Evolutionary conservation across 495 filamentous ascomycete species (phyloP).

Genomic region (Penicillium coffeae): DNA sequence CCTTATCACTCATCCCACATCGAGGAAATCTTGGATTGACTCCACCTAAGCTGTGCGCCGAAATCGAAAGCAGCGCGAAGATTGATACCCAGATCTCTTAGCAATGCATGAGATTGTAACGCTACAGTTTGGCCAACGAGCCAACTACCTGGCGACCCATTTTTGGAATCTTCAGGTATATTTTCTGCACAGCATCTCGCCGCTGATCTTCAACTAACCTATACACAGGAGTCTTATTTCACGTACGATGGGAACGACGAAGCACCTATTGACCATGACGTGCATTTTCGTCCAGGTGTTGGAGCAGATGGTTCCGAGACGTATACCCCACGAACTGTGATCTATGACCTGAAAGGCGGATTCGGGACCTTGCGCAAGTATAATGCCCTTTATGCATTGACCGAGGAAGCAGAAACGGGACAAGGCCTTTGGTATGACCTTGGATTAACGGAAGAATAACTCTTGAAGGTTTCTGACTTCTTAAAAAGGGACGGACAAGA

Average conservation of each 20-base stretch:
- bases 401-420: conserved; percentile 45
- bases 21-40: background rate
- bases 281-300: conserved; percentile 86
- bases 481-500: conserved; percentile 66
- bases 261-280: conserved; percentile 81
- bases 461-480: no score
- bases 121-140: conserved; percentile 85
- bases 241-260: conserved; percentile 69
- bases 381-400: conserved; percentile 81
- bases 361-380: conserved; percentile 85
- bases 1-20: background rate
- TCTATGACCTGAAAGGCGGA: conserved; percentile 91
- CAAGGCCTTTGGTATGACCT: conserved; percentile 57
- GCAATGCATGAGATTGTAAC: conserved; percentile 95
- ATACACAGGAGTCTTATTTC: conserved; percentile 82
- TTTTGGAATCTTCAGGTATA: conserved; percentile 92
- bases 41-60: background rate
- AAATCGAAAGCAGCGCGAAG: background rate
- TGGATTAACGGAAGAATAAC: no score
- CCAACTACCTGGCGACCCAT: conserved; percentile 94
- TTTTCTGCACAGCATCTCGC: conserved; percentile 3
- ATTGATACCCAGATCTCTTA: background rate
- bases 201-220: conserved; percentile 12
- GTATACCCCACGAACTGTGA: conserved; percentile 82
- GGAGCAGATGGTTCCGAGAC: conserved; percentile 78